Evolutionary conservation across 257 asterid genomes (phyloP).

Genomic region (Mentha longifolia): DNA sequence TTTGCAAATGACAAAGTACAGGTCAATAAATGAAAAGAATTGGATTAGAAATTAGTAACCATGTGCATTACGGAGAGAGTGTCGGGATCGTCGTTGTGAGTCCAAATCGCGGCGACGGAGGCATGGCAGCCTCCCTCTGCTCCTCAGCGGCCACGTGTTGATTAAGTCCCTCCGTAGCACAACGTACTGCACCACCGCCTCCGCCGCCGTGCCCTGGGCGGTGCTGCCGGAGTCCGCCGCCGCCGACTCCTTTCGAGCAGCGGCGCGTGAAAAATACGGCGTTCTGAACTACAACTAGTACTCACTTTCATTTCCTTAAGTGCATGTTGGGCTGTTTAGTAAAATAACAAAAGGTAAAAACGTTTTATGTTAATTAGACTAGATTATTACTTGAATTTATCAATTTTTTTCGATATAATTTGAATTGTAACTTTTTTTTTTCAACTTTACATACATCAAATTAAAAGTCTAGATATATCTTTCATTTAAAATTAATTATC

Average conservation of each 20-base stretch:
- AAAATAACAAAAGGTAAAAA: too few species aligned
- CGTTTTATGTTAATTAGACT: too few species aligned
- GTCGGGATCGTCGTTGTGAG: slow-evolving; percentile 68
- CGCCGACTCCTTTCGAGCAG: slow-evolving; percentile 46
- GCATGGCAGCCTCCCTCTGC: slow-evolving; percentile 97
- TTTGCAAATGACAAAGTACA: too few species aligned
- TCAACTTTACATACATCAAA: too few species aligned
- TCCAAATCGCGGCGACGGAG: slow-evolving; percentile 86
- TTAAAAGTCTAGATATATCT: too few species aligned
- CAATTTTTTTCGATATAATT: too few species aligned
- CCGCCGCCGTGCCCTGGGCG: slow-evolving; percentile 41
- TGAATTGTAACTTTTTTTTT: too few species aligned
- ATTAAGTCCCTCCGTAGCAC: slow-evolving; percentile 88
- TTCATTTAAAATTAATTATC: too few species aligned
- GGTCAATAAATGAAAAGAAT: neutral
- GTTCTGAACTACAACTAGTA: neutral
- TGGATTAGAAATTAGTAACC: slow-evolving; percentile 42
- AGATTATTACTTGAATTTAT: too few species aligned
- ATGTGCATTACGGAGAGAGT: slow-evolving; percentile 84
- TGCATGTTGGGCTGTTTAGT: too few species aligned
- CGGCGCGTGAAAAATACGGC: slow-evolving; percentile 23
- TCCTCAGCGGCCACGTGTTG: slow-evolving; percentile 91
- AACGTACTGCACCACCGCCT: slow-evolving; percentile 80
- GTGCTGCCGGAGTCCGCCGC: slow-evolving; percentile 26
- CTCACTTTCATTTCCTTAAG: too few species aligned